These are phyloP conservation scores for Excoecaria agallocha DNA, from an alignment of 345 rosid genomes.

Conservation along the genomic window DNA sequence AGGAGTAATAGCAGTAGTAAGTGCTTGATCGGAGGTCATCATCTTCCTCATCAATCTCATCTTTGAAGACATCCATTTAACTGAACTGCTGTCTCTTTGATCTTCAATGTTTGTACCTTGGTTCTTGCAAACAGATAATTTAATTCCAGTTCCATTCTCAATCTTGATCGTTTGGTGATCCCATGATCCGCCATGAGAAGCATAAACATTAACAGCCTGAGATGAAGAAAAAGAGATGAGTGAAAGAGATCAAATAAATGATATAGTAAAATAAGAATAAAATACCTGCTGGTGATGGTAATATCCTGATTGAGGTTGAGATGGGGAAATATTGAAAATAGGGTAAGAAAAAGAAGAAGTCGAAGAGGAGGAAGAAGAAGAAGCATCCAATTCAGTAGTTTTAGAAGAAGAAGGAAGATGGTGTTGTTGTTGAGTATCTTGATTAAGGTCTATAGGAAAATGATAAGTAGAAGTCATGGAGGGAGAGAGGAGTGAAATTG, in stretches of 20 bases:
- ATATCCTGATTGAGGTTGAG: conserved; percentile 28
- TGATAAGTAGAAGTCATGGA: conserved; percentile 41
- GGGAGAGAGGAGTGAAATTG: not conserved
- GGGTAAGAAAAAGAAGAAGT: conserved; percentile 41
- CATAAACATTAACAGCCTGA: conserved; percentile 28
- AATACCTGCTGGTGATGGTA: conserved; percentile 28
- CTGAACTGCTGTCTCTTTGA: conserved; percentile 33
- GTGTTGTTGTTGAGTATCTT: conserved; percentile 39
- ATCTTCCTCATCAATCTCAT: conserved; percentile 82
- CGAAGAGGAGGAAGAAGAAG: conserved; percentile 14
- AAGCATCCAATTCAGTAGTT: conserved; percentile 3
- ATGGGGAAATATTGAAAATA: conserved; percentile 25
- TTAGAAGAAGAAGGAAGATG: conserved; percentile 34
- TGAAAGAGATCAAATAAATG: not conserved
- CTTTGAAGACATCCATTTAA: conserved; percentile 85
- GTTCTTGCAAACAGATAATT: conserved; percentile 32
- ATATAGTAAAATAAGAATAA: not conserved
- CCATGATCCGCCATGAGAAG: conserved; percentile 31
- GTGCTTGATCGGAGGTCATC: conserved; percentile 34
- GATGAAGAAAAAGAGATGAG: not conserved
- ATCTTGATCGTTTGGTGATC: conserved; percentile 14
- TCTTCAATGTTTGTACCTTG: conserved; percentile 21
- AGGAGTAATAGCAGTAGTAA: not conserved
- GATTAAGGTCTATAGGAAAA: conserved; percentile 57
- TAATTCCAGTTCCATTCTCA: conserved; percentile 24